Base-by-base conservation (phyloP, 306 rosid species). In the Quercus berberidifolia region DNA sequence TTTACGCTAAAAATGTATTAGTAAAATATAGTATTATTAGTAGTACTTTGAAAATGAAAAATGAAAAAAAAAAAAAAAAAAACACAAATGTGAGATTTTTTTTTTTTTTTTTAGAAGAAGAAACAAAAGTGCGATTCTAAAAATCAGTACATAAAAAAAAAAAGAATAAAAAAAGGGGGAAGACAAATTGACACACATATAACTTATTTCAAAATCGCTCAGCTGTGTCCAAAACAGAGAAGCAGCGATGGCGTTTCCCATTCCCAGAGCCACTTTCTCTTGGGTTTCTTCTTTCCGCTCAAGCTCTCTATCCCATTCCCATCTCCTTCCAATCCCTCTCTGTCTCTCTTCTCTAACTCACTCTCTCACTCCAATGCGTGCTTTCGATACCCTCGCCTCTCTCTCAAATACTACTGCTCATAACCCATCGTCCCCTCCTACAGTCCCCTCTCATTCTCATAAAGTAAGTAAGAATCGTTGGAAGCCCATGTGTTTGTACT, bases 401-500 rank as follows among this genome's bases (percentile, higher is more conserved):
- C 80, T 88, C 76, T 88, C 92, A 3, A 49, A 11, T 21, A 75
- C 25, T 13, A 4, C 89, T 72, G 75, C 88, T 81, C 84, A 74
- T n/a, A 54, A 72, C 60, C 58, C 86, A 21, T 72, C 91, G 41
- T 20, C 86, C 14, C 75, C 78, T 63, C 55, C 78, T 15, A 49
- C 52, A 33, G 14, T 74, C n/a, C 72, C 49, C 19, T 8, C 76
- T 62, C 65, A 77, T 69, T 12, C 76, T 62, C 65, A 77, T 69
- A 19, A 28, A 81, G 30, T 55, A 5, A 80, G 62, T 84, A 83
- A 14, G 35, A 68, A 19, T 51, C 92, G 89, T 63, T 85, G 93
- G 92, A 92, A 84, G 82, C 98, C 91, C 69, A 86, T 87, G 85
- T 94, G 98, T 83, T 75, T 94, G 83, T 94, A 89, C 80, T 93